These are phyloP conservation scores for Cladosporium sp. DNA, from an alignment of 2,329 filamentous ascomycete genomes.

Conservation along the genomic window DNA sequence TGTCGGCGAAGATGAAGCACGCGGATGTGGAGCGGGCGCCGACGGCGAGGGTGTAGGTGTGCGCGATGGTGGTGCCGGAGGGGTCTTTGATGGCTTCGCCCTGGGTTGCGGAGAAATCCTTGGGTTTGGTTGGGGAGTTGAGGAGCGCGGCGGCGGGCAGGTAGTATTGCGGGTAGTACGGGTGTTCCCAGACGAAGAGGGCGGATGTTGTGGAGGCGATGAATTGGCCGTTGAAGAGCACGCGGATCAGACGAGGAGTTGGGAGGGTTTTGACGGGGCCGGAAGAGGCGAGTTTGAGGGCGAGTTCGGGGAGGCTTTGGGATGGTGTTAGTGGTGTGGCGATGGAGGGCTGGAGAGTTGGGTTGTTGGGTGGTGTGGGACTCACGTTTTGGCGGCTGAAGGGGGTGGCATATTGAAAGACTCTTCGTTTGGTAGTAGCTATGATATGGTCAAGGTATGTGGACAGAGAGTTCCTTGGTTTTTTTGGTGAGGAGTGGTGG, in stretches of 20 bases:
- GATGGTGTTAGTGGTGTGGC: not conserved
- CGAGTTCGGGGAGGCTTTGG: conserved; percentile 34
- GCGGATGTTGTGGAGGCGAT: conserved; percentile 31
- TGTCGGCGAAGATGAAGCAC: conserved; percentile 17
- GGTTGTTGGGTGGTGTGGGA: not conserved
- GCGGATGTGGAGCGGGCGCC: conserved; percentile 15
- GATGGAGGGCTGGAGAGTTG: not conserved
- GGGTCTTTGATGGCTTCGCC: conserved; percentile 17
- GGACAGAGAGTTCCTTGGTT: no score
- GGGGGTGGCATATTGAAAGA: not conserved
- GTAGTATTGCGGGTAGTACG: conserved; percentile 43
- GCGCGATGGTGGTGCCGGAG: conserved; percentile 18
- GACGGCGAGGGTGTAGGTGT: conserved; percentile 20
- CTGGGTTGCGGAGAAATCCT: conserved; percentile 15
- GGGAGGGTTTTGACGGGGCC: conserved; percentile 32
- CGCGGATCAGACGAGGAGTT: conserved; percentile 28
- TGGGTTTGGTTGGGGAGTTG: not conserved
- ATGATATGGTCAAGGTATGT: no score
- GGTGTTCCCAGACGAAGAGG: conserved; percentile 38
- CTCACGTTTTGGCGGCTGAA: conserved; percentile 1
- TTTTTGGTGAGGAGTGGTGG: no score
- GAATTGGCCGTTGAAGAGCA: conserved; percentile 29
- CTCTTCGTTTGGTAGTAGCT: conserved; percentile 29
- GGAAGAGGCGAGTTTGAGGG: conserved; percentile 34
- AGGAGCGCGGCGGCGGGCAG: conserved; percentile 20